phyloP scores from a whole-genome alignment of 2,329 filamentous ascomycete genomes.

The Stenocarpella maydis region DNA sequence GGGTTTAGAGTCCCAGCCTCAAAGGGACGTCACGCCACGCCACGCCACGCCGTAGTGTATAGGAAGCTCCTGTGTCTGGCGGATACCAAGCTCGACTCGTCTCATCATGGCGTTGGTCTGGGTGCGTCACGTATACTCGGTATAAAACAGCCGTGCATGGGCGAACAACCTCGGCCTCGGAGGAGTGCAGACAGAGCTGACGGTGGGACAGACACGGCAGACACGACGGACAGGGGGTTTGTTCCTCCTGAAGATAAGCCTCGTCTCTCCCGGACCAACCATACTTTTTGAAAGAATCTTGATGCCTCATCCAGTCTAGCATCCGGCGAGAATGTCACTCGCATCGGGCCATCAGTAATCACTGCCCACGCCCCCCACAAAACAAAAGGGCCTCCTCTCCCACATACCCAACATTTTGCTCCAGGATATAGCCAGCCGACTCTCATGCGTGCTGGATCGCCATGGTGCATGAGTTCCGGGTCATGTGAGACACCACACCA shows the following conservation, averaged over 20 bases:
- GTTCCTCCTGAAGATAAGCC: neutral
- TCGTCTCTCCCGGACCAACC: neutral
- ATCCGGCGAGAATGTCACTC: neutral
- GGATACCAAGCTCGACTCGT: neutral
- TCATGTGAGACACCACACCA: slow-evolving; percentile 7
- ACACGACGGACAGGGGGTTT: neutral
- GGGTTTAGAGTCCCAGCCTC: neutral
- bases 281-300: slow-evolving; percentile 1
- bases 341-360: neutral
- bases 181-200: neutral
- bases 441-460: neutral
- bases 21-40: neutral
- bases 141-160: neutral
- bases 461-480: neutral
- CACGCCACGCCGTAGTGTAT: neutral
- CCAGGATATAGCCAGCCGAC: neutral
- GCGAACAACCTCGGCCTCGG: neutral
- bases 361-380: neutral
- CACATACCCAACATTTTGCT: neutral
- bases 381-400: neutral
- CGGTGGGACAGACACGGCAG: neutral
- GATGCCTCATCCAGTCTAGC: slow-evolving; percentile 19
- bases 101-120: neutral
- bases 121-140: neutral
- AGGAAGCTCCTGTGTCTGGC: neutral